These are phyloP conservation scores for Garcia nutans DNA, from an alignment of 345 rosid genomes.

Conservation along the genomic window DNA sequence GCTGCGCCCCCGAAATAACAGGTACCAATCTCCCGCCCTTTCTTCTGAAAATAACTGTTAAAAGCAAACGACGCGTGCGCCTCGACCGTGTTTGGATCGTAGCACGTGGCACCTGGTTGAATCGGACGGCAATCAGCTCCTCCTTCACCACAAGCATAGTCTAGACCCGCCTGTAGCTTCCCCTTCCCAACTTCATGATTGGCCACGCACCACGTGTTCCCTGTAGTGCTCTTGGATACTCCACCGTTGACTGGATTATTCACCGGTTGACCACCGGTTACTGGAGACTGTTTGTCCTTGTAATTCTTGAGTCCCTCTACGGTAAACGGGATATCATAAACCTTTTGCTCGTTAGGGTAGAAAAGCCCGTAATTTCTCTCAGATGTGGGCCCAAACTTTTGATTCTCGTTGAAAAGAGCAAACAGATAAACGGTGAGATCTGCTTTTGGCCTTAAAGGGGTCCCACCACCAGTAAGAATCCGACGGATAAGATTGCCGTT, in stretches of 20 bases:
- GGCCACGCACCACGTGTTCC: slow-evolving; percentile 89
- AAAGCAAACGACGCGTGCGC: slow-evolving; percentile 92
- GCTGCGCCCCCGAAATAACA: slow-evolving; percentile 76
- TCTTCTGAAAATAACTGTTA: slow-evolving; percentile 85
- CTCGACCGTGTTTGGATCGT: slow-evolving; percentile 50
- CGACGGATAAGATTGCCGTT: slow-evolving; percentile 86
- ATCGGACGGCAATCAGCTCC: slow-evolving; percentile 86
- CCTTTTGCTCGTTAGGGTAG: slow-evolving; percentile 73
- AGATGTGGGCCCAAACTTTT: slow-evolving; percentile 74
- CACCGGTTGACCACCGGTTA: slow-evolving; percentile 1
- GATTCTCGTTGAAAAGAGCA: slow-evolving; percentile 88
- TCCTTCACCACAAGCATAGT: slow-evolving; percentile 88
- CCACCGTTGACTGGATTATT: slow-evolving; percentile 9
- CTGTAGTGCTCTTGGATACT: slow-evolving; percentile 31
- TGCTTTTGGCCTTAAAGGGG: slow-evolving; percentile 73
- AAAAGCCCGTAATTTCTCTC: slow-evolving; percentile 95
- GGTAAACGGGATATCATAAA: slow-evolving; percentile 75
- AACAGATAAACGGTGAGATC: slow-evolving; percentile 88
- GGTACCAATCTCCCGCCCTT: slow-evolving; percentile 56
- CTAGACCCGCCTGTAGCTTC: slow-evolving; percentile 61
- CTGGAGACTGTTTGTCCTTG: slow-evolving; percentile 13
- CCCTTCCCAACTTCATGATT: slow-evolving; percentile 34
- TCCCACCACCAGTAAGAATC: slow-evolving; percentile 81
- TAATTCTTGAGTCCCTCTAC: slow-evolving; percentile 50
- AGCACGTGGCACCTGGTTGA: slow-evolving; percentile 70